A percentile compares a stretch with the other conserved stretches of the same genome.
phyloP scores from a whole-genome alignment of 176 grass and related monocot genomes.

The Melocanna baccifera region DNA sequence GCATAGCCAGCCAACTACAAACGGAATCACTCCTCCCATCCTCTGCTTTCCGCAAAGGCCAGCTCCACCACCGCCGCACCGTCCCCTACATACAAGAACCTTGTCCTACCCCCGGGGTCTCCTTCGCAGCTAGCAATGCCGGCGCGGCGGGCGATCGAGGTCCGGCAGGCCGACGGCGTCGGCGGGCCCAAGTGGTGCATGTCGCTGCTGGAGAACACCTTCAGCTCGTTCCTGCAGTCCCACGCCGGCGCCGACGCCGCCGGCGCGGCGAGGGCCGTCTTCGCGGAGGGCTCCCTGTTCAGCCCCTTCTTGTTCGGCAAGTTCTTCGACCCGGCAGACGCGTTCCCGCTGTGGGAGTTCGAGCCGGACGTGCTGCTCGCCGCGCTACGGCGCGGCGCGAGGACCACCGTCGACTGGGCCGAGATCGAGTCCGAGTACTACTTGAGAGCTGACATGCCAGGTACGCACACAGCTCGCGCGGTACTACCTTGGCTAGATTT shows the following conservation, averaged over 20 bases:
- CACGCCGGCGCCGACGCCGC: not conserved
- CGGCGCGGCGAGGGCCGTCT: slow-evolving; percentile 51
- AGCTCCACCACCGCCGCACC: slow-evolving; percentile 24
- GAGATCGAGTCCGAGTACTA: slow-evolving; percentile 64
- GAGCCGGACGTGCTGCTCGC: slow-evolving; percentile 68
- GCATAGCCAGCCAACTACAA: slow-evolving; percentile 9
- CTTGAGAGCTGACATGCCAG: slow-evolving; percentile 64
- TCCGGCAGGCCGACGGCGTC: slow-evolving; percentile 29
- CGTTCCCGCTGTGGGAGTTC: slow-evolving; percentile 94
- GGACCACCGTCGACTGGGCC: slow-evolving; percentile 59
- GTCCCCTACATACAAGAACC: slow-evolving; percentile 2
- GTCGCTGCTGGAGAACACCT: slow-evolving; percentile 68
- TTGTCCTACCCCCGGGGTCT: not conserved
- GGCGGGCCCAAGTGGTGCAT: slow-evolving; percentile 64
- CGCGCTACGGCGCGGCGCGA: slow-evolving; percentile 36
- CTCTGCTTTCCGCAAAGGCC: slow-evolving; percentile 44
- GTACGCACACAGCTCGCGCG: slow-evolving; percentile 9
- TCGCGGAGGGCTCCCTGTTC: slow-evolving; percentile 75
- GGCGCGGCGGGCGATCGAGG: slow-evolving; percentile 65
- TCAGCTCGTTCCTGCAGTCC: slow-evolving; percentile 45
- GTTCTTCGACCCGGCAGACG: slow-evolving; percentile 93
- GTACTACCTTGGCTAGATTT: not conserved
- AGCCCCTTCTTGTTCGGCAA: slow-evolving; percentile 85
- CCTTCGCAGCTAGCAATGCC: slow-evolving; percentile 38
- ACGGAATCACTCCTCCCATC: slow-evolving; percentile 50